Percentiles rank a stretch among this genome's conserved stretches.
phyloP scores from a whole-genome alignment of 306 rosid genomes.

The Cucurbita maxima region DNA sequence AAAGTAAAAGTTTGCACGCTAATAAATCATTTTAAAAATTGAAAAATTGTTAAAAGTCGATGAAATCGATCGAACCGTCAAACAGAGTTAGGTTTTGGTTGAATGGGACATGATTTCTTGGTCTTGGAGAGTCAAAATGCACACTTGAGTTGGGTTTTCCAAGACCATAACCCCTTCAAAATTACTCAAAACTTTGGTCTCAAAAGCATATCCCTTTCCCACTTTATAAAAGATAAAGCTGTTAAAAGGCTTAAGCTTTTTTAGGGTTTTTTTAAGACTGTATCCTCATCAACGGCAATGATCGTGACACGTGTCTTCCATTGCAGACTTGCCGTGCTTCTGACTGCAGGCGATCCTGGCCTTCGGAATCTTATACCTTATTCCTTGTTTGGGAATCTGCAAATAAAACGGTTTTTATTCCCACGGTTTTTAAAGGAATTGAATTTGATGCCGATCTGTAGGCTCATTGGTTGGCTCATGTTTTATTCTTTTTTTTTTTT shows the following conservation, averaged over 20 bases:
- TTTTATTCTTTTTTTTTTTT: background rate
- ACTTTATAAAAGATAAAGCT: slow-evolving; percentile 6
- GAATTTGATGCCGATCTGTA: background rate
- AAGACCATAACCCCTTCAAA: background rate
- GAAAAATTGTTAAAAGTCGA: background rate
- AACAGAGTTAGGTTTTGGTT: background rate
- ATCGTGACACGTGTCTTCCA: background rate
- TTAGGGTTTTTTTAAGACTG: background rate
- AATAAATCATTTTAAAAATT: background rate
- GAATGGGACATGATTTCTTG: background rate
- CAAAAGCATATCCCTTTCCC: background rate
- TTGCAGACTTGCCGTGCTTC: background rate
- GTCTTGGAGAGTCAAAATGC: slow-evolving; percentile 1
- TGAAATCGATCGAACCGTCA: background rate
- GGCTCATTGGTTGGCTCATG: background rate
- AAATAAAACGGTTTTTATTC: background rate
- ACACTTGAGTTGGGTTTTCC: slow-evolving; percentile 5
- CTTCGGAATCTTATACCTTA: background rate
- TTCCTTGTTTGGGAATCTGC: background rate
- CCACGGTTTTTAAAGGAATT: background rate
- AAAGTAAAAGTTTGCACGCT: background rate
- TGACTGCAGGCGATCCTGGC: background rate
- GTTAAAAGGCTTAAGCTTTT: background rate
- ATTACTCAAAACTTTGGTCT: background rate
- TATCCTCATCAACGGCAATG: background rate